Conservation (phyloP, 192 early-diverging fungal species). For the Mortierella alpina region DNA sequence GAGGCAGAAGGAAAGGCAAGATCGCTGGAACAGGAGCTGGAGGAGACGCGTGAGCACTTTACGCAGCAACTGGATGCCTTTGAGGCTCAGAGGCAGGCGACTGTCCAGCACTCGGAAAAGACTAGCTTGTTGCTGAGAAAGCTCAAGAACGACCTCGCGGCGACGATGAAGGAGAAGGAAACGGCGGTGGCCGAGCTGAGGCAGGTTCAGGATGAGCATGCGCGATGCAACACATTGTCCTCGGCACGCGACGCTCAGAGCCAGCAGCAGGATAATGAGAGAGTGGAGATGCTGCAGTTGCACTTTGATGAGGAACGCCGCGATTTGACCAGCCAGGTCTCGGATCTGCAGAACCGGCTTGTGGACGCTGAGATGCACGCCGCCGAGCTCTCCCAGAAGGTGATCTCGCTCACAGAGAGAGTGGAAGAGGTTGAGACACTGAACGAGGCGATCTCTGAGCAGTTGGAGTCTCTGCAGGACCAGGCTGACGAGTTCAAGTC, state of each 20-base stretch:
- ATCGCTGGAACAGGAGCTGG: conserved; percentile 31
- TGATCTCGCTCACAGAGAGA: conserved; percentile 25
- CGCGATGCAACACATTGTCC: conserved; percentile 10
- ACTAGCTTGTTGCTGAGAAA: conserved; percentile 27
- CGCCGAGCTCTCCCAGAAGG: conserved; percentile 35
- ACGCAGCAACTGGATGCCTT: conserved; percentile 27
- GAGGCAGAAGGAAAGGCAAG: conserved; percentile 23
- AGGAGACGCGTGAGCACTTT: conserved; percentile 27
- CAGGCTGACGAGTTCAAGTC: conserved; percentile 22
- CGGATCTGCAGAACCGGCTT: conserved; percentile 16
- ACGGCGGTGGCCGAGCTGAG: conserved; percentile 4
- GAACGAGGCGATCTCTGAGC: conserved; percentile 49
- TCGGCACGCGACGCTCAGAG: neutral
- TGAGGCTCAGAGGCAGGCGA: conserved; percentile 36
- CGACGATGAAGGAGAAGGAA: conserved; percentile 34
- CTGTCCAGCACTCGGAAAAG: conserved; percentile 47
- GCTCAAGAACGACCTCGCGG: conserved; percentile 39
- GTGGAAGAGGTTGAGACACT: conserved; percentile 36
- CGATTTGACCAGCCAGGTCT: neutral
- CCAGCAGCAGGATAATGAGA: conserved; percentile 27
- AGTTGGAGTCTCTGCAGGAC: conserved; percentile 32
- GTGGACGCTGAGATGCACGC: conserved; percentile 35
- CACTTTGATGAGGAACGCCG: conserved; percentile 34
- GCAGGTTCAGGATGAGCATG: conserved; percentile 15
- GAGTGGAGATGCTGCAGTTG: conserved; percentile 30